These are phyloP conservation scores for Somion occarium DNA, from an alignment of 1,284 basidiomycete species.

Conservation along the genomic window DNA sequence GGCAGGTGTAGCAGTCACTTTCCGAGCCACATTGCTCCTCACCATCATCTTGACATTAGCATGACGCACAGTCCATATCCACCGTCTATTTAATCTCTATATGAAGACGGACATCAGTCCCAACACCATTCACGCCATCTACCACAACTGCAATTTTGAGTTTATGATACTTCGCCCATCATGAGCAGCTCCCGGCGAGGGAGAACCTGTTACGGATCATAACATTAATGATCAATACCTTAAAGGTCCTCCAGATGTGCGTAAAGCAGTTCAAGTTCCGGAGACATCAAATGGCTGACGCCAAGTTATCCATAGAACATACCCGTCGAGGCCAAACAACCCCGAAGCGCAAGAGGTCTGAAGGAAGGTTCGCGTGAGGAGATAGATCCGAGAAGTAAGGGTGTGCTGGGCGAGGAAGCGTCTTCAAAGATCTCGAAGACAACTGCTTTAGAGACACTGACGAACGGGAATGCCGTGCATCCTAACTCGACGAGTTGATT, in stretches of 20 bases:
- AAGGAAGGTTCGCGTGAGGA: slow-evolving; percentile 19
- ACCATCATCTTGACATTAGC: too few relatives aligned
- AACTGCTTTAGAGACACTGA: slow-evolving; percentile 10
- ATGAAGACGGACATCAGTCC: too few relatives aligned
- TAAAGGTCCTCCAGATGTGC: slow-evolving; percentile 3
- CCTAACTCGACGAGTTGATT: slow-evolving; percentile 5
- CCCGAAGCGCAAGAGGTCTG: slow-evolving; percentile 7
- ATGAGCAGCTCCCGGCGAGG: too few relatives aligned
- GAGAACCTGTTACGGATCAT: slow-evolving; percentile 4
- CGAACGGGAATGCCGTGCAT: slow-evolving; percentile 18
- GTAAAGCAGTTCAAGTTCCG: not conserved
- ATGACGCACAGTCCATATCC: too few relatives aligned
- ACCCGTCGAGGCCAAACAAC: slow-evolving; percentile 3
- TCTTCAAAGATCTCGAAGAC: slow-evolving; percentile 15
- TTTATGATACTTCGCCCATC: too few relatives aligned
- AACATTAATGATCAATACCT: slow-evolving; percentile 7
- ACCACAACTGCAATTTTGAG: too few relatives aligned
- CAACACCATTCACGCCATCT: too few relatives aligned
- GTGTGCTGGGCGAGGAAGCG: slow-evolving; percentile 16
- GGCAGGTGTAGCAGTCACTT: too few relatives aligned
- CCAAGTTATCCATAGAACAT: not conserved
- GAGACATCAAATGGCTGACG: not conserved
- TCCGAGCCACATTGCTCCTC: too few relatives aligned
- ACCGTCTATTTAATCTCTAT: too few relatives aligned
- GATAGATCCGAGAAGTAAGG: slow-evolving; percentile 16